Percentiles rank a stretch among this genome's conserved stretches.
Conservation (phyloP, 1,284 basidiomycete species). For the Ustilago tritici region DNA sequence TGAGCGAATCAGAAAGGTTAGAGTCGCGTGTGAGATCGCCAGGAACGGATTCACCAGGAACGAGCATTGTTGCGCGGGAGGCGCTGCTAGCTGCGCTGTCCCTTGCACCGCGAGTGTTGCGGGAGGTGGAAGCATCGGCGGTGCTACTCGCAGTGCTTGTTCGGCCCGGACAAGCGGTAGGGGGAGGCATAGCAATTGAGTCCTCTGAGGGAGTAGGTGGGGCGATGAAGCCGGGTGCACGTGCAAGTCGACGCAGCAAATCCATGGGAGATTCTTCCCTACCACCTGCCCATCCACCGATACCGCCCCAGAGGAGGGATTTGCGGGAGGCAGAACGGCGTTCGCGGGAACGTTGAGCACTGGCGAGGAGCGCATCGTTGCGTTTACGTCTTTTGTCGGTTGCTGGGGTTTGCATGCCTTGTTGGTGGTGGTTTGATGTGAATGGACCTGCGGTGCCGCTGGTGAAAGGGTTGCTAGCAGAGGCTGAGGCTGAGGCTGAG, state of each 20-base stretch:
- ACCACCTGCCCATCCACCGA: conserved; percentile 53
- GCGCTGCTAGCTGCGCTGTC: conserved; percentile 29
- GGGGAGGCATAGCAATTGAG: conserved; percentile 46
- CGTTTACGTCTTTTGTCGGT: conserved; percentile 51
- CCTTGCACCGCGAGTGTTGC: conserved; percentile 11
- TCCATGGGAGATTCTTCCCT: conserved; percentile 56
- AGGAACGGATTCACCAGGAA: conserved; percentile 47
- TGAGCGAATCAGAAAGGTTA: conserved; percentile 35
- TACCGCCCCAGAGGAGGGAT: conserved; percentile 46
- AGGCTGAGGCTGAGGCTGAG: conserved; percentile 22
- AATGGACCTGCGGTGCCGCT: conserved; percentile 3
- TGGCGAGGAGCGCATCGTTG: conserved; percentile 46
- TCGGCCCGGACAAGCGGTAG: conserved; percentile 14
- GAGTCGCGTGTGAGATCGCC: conserved; percentile 52
- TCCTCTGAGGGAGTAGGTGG: conserved; percentile 45
- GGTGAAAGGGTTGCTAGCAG: conserved; percentile 16
- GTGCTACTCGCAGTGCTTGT: conserved; percentile 28
- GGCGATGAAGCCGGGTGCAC: conserved; percentile 44
- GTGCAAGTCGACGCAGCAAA: conserved; percentile 40
- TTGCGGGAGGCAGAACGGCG: conserved; percentile 28
- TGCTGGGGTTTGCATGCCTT: conserved; percentile 44
- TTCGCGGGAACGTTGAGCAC: conserved; percentile 42
- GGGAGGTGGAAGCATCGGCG: conserved; percentile 21
- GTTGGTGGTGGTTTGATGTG: conserved; percentile 7
- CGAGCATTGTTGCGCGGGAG: conserved; percentile 36